A percentile compares a stretch with the other conserved stretches of the same genome.
phyloP scores from a whole-genome alignment of 352 stramenopile genomes.

The Phytophthora podocarpi region DNA sequence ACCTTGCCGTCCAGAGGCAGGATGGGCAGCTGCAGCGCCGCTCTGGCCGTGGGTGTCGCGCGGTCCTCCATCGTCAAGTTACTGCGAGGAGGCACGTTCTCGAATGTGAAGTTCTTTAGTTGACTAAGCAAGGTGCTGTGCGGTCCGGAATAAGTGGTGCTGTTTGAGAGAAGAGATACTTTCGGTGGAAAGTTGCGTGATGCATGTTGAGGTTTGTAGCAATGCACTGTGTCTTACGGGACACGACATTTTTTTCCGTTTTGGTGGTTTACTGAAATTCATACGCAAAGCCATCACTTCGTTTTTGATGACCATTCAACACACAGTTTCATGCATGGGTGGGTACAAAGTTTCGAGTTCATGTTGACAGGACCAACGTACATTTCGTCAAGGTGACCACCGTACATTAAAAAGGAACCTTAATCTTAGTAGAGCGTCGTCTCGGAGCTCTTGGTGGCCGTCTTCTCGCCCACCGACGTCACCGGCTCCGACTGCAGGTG shows the following conservation, averaged over 20 bases:
- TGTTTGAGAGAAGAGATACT: background rate
- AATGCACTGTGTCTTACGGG: background rate
- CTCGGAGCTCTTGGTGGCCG: conserved; percentile 56
- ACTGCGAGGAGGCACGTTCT: conserved; percentile 22
- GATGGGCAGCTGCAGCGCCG: conserved; percentile 57
- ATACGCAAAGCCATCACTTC: conserved; percentile 15
- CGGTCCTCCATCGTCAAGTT: conserved; percentile 25
- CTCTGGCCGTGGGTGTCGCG: conserved; percentile 18
- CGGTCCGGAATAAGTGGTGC: conserved; percentile 11
- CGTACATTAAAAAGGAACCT: conserved; percentile 28
- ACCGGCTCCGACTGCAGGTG: conserved; percentile 51
- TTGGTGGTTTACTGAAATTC: conserved; percentile 22
- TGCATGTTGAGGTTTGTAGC: conserved; percentile 4
- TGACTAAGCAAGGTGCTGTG: conserved; percentile 18
- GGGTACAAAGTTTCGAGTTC: conserved; percentile 22
- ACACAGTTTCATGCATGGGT: conserved; percentile 10
- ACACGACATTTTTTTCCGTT: background rate
- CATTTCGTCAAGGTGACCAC: conserved; percentile 29
- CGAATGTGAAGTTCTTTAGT: conserved; percentile 26
- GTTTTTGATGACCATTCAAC: conserved; percentile 22
- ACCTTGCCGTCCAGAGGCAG: conserved; percentile 73
- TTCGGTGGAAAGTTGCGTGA: too few relatives aligned
- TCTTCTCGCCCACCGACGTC: conserved; percentile 63
- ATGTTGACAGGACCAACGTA: conserved; percentile 17
- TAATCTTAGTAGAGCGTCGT: conserved; percentile 45